Base-by-base conservation (phyloP, 2,329 filamentous ascomycete genomes). In the Tolypocladium ovalisporum region DNA sequence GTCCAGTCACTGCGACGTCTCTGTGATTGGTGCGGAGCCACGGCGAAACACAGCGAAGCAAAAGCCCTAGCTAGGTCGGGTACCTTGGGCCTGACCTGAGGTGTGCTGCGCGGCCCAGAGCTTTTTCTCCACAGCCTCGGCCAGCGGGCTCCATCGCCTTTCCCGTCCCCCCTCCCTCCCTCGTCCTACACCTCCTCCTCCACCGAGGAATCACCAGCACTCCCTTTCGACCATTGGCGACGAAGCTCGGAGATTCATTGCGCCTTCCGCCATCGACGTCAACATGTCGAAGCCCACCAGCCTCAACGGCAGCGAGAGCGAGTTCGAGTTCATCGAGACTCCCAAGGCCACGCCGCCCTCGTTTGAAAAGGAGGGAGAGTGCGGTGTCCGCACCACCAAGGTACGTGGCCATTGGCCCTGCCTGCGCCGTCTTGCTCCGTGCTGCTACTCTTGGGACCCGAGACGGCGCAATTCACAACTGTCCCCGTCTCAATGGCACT, bases 291-390 rank as follows among this genome's bases (percentile, higher is more conserved):
- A 72, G 59, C 61, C 64, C 56, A 64, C 63, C 34, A 65, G 63
- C 57, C 63, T 70, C 61, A 68, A 61, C 44, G 66, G 68, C 62
- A 62, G 63, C 52, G 69, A 71, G 61, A 67, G 65, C 61, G 72
- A 76, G 64, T 74, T 76, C 58, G 69, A 72, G 64, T 76, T 75
- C 62, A 70, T 75, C 62, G 64, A 71, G 59, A 77, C 75, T 62
- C 75, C 75, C 53, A 65, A 73, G 54, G 65, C 67, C 63, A 63
- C 60, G 27, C 66, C 67, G 58, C 70, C 87, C 65, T 85, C 86
- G 64, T 90, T 87, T 68, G 87, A 87, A 58, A 70, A 70, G 66
- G 80, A 81, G 64, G 84, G 89, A 73, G 88, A 90, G 66, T 75
- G 72, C 62, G 74, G 75, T 60, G 73, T 76, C 61, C 67, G 68